A percentile compares a stretch with the other conserved stretches of the same genome.
Conservation (phyloP, 306 rosid species). For the Abrus precatorius region DNA sequence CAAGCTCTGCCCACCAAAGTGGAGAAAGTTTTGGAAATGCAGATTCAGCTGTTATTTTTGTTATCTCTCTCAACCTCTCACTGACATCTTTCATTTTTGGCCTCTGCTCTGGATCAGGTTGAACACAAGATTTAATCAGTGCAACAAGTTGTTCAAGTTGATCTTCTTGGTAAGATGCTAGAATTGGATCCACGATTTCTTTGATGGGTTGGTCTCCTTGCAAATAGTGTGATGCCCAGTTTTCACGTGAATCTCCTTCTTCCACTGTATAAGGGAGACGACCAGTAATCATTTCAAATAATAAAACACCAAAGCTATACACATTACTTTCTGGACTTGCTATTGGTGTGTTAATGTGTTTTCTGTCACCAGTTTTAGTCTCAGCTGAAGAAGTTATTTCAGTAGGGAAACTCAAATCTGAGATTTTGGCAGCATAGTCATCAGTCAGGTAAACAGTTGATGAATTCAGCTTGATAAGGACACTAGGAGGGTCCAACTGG, state of each 20-base stretch:
- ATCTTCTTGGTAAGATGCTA: slow-evolving; percentile 66
- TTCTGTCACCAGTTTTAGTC: slow-evolving; percentile 38
- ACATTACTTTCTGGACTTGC: slow-evolving; percentile 60
- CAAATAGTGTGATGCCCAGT: slow-evolving; percentile 81
- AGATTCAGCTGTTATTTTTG: slow-evolving; percentile 78
- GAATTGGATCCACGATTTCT: slow-evolving; percentile 77
- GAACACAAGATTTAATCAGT: slow-evolving; percentile 63
- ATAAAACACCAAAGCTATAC: slow-evolving; percentile 78
- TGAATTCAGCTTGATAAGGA: slow-evolving; percentile 70
- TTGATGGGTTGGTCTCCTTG: slow-evolving; percentile 59
- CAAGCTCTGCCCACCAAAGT: slow-evolving; percentile 99
- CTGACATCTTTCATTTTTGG: slow-evolving; percentile 73
- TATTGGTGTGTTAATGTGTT: slow-evolving; percentile 44
- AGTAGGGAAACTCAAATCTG: slow-evolving; percentile 68
- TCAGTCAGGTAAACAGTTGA: slow-evolving; percentile 68
- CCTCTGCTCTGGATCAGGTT: slow-evolving; percentile 64
- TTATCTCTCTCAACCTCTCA: slow-evolving; percentile 70
- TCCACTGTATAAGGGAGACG: slow-evolving; percentile 71
- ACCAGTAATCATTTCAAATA: slow-evolving; percentile 85
- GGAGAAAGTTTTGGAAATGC: slow-evolving; percentile 81
- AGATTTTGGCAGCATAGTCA: slow-evolving; percentile 82
- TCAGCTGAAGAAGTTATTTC: slow-evolving; percentile 55
- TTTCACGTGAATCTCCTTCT: slow-evolving; percentile 55
- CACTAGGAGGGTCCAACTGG: slow-evolving; percentile 67
- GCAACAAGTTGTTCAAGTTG: slow-evolving; percentile 70